A percentile compares a stretch with the other conserved stretches of the same genome.
Conservation (phyloP, 2,329 filamentous ascomycete species). For the Colletotrichum magnum region DNA sequence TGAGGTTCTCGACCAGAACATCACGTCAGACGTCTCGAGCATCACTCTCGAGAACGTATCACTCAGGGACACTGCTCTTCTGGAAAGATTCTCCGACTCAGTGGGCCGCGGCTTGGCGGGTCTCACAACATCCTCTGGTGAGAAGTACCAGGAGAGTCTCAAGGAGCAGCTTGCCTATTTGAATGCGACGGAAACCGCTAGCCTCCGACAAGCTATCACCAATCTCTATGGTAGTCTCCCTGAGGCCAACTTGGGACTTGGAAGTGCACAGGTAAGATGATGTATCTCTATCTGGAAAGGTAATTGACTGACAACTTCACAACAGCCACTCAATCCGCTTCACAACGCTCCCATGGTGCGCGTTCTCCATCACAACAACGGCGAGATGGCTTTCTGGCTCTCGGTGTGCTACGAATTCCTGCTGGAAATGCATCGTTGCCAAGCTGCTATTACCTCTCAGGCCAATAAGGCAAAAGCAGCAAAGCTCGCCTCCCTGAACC, state of each 20-base stretch:
- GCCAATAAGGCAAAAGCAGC: conserved; percentile 58
- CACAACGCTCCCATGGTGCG: conserved; percentile 69
- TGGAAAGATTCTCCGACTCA: conserved; percentile 48
- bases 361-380: conserved; percentile 53
- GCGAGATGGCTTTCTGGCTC: conserved; percentile 61
- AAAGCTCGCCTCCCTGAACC: conserved; percentile 68
- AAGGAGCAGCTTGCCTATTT: conserved; percentile 44
- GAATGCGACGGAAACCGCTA: conserved; percentile 48
- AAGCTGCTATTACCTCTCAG: conserved; percentile 58
- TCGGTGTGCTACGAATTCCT: conserved; percentile 67
- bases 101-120: conserved; percentile 11
- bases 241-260: conserved; percentile 47
- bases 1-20: conserved; percentile 43
- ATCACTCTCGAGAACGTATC: conserved; percentile 64
- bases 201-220: conserved; percentile 52
- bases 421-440: conserved; percentile 58
- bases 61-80: conserved; percentile 58
- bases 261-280: conserved; percentile 60
- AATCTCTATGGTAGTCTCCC: conserved; percentile 53
- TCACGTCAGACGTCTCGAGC: conserved; percentile 46
- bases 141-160: conserved; percentile 29
- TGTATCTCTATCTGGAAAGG: conserved; percentile 36
- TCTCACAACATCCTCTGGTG: conserved; percentile 15
- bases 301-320: conserved; percentile 35
- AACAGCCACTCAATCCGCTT: conserved; percentile 70